Conservation (phyloP, 2,329 filamentous ascomycete species). For the Stemphylium lycopersici region DNA sequence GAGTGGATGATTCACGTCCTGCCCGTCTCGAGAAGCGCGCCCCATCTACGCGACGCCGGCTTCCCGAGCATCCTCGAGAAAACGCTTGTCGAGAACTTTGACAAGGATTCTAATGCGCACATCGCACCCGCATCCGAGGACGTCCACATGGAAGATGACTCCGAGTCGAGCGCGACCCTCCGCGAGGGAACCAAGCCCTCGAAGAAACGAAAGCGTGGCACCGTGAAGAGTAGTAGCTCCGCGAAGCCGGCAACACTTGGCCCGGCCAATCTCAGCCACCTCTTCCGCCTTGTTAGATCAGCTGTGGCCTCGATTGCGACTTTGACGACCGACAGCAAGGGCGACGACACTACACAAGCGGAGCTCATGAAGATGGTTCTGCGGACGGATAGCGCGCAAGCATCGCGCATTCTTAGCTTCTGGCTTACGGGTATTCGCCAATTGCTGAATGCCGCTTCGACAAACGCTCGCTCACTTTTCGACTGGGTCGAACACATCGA, state of each 20-base stretch:
- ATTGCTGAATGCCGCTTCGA: constrained; percentile 12
- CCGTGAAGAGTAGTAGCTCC: constrained; percentile 19
- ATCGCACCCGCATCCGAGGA: constrained; percentile 10
- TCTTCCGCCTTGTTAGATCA: constrained; percentile 33
- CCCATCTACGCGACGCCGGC: constrained; percentile 71
- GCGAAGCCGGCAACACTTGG: constrained; percentile 23
- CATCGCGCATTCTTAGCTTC: constrained; percentile 43
- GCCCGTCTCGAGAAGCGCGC: constrained; percentile 71
- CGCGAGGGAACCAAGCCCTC: constrained; percentile 35
- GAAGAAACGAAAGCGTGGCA: constrained; percentile 46
- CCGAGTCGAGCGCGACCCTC: constrained; percentile 39
- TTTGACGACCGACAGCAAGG: constrained; percentile 18
- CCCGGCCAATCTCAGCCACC: constrained; percentile 16
- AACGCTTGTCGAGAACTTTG: constrained; percentile 63
- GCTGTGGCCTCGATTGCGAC: constrained; percentile 29
- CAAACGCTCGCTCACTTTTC: not conserved
- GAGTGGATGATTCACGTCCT: constrained; percentile 67
- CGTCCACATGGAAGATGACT: constrained; percentile 21
- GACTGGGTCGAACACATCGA: constrained; percentile 21
- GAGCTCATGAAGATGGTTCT: constrained; percentile 48
- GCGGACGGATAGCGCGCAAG: constrained; percentile 43
- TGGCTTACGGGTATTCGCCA: constrained; percentile 41
- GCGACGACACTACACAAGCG: constrained; percentile 30
- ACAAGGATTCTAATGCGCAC: constrained; percentile 12
- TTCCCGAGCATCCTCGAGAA: constrained; percentile 71